Evolutionary conservation across 78 protist genomes (phyloP).

Genomic region (Polysphondylium violaceum): DNA sequence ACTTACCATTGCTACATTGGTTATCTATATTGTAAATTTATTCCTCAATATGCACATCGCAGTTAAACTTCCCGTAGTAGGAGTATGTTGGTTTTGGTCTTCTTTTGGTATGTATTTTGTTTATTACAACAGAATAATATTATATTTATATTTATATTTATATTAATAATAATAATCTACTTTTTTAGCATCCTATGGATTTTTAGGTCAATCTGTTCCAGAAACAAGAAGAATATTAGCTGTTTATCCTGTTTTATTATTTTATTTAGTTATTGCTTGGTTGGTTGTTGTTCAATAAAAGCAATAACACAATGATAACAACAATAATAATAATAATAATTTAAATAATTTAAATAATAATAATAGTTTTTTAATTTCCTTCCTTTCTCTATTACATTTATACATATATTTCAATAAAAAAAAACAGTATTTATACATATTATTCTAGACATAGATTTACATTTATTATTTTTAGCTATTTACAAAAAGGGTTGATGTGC

Average conservation of each 20-base stretch:
- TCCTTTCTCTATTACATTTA: too few species aligned
- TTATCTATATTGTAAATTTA: slow-evolving; percentile 29
- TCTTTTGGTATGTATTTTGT: slow-evolving; percentile 40
- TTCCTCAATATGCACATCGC: neutral
- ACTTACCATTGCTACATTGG: slow-evolving; percentile 70
- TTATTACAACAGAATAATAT: neutral
- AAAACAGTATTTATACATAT: too few species aligned
- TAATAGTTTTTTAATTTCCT: too few species aligned
- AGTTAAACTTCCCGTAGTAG: slow-evolving; percentile 56
- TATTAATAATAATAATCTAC: neutral
- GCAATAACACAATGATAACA: neutral
- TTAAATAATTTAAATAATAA: neutral
- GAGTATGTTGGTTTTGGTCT: slow-evolving; percentile 56
- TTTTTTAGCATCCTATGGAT: slow-evolving; percentile 75
- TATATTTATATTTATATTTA: neutral
- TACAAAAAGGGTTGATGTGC: too few species aligned
- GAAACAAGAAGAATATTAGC: slow-evolving; percentile 47
- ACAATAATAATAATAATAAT: neutral
- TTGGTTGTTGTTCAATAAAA: slow-evolving; percentile 66
- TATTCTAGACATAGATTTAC: too few species aligned
- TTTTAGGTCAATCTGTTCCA: slow-evolving; percentile 68
- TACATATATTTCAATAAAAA: too few species aligned
- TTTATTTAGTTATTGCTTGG: slow-evolving; percentile 76
- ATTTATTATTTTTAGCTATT: too few species aligned
- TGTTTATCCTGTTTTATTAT: slow-evolving; percentile 75